Base-by-base conservation (phyloP, 2,329 filamentous ascomycete species). In the Lecanosticta acicola region DNA sequence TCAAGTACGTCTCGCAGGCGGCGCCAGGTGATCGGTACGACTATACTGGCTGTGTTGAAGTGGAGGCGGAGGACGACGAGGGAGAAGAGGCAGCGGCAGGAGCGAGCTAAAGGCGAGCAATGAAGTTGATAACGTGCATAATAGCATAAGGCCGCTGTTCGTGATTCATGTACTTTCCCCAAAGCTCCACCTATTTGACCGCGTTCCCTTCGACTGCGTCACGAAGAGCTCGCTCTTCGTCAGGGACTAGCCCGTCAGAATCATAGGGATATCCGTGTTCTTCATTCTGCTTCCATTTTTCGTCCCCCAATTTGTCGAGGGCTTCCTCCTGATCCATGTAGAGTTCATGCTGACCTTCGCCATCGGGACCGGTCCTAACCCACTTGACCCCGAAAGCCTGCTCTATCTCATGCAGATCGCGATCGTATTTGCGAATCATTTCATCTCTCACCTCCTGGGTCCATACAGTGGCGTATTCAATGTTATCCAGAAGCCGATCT, bases 1-100 rank as follows among this genome's bases (percentile, higher is more conserved):
- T 97, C 61, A 98, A 97, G 73, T 98, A 97, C 66, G 85, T 98
- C 17, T 94, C 85, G 67, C 76, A 76, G 49, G 79, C 77, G 41
- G 93, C 93, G 5, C 80, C 80, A 61, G 93, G 93, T 1, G 93
- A 97, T 68, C 77, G 93, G 35, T 97, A 90, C 88, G 93, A 98
- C 69, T 75, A 97, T 40, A 84, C 81, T 38, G 93, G 82, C 0
- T 81, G 81, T 26, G 87, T 86, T 65, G 87, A 84, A 18, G 83
- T 95, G 24, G 53, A 59, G 39, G 57, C 53, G 36, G 61, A 63
- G 5, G 66, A 64, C 11, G 75, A 75, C 41, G 76, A 76, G 54
- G 77, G 76, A 10, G 73, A 73, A 33, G 75, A 58, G 2, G 58
- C 54, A 10, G 51, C 49, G n/a, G 65, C 47, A 9, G 49, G 24